Conservation (phyloP, 345 rosid genomes). For the Pugionium dolabratum region DNA sequence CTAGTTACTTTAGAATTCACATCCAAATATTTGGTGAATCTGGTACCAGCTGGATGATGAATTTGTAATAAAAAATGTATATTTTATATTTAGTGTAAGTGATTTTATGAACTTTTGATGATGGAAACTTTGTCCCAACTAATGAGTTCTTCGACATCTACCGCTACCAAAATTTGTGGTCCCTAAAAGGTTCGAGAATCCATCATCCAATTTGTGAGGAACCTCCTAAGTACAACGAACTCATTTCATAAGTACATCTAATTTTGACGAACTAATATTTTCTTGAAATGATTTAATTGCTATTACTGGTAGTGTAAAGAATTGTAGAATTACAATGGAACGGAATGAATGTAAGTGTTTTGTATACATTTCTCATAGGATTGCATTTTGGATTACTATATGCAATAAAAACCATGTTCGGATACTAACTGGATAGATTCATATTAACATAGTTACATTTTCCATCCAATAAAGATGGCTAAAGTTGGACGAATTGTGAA, state of each 20-base stretch:
- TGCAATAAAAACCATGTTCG: not conserved
- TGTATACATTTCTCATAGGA: not conserved
- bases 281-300: not conserved
- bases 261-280: conserved; percentile 5
- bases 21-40: conserved; percentile 16
- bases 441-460: too few species aligned
- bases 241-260: conserved; percentile 14
- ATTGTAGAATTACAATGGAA: not conserved
- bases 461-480: too few species aligned
- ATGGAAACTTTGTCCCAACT: conserved; percentile 21
- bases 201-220: conserved; percentile 19
- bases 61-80: not conserved
- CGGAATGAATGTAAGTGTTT: not conserved
- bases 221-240: conserved; percentile 6
- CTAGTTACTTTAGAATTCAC: not conserved
- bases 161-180: conserved; percentile 28
- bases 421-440: too few species aligned
- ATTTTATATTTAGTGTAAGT: not conserved
- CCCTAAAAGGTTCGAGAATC: conserved; percentile 29
- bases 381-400: not conserved
- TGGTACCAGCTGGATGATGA: conserved; percentile 19
- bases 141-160: conserved; percentile 10
- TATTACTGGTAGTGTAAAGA: too few species aligned
- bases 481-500: too few species aligned
- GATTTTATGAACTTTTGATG: conserved; percentile 21